phyloP scores from a whole-genome alignment of 495 filamentous ascomycete genomes.

The Hyaloscypha finlandica region DNA sequence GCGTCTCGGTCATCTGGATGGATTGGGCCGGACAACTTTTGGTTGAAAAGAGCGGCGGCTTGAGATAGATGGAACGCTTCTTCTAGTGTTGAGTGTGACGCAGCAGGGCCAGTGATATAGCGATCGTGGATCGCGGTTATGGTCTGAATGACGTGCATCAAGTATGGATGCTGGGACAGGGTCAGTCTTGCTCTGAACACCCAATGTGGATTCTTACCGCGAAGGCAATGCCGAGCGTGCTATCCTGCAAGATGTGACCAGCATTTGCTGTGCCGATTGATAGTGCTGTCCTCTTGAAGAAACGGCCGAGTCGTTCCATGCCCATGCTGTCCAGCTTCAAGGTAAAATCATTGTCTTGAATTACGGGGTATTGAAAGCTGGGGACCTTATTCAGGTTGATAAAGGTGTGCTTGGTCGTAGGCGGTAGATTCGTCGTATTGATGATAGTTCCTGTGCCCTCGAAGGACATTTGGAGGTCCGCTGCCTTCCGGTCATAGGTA shows the following conservation, averaged over 20 bases:
- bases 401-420: slow-evolving; percentile 11
- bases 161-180: slow-evolving; percentile 32
- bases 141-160: slow-evolving; percentile 43
- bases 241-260: slow-evolving; percentile 33
- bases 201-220: slow-evolving; percentile 27
- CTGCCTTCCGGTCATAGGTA: slow-evolving; percentile 34
- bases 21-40: slow-evolving; percentile 36
- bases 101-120: slow-evolving; percentile 24
- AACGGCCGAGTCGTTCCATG: slow-evolving; percentile 36
- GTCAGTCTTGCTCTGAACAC: neutral
- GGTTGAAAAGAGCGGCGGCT: slow-evolving; percentile 41
- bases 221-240: slow-evolving; percentile 32
- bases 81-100: slow-evolving; percentile 21
- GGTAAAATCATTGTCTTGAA: slow-evolving; percentile 31
- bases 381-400: slow-evolving; percentile 13
- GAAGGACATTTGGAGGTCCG: slow-evolving; percentile 38
- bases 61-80: slow-evolving; percentile 41
- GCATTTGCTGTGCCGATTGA: slow-evolving; percentile 38
- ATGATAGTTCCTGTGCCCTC: slow-evolving; percentile 35
- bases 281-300: slow-evolving; percentile 41
- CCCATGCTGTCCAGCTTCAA: slow-evolving; percentile 34
- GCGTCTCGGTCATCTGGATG: slow-evolving; percentile 36
- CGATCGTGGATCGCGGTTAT: slow-evolving; percentile 44
- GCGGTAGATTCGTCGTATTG: slow-evolving; percentile 24
- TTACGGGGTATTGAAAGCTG: slow-evolving; percentile 15